phyloP scores from a whole-genome alignment of 2,329 filamentous ascomycete genomes.

The Pseudocercospora vitis region DNA sequence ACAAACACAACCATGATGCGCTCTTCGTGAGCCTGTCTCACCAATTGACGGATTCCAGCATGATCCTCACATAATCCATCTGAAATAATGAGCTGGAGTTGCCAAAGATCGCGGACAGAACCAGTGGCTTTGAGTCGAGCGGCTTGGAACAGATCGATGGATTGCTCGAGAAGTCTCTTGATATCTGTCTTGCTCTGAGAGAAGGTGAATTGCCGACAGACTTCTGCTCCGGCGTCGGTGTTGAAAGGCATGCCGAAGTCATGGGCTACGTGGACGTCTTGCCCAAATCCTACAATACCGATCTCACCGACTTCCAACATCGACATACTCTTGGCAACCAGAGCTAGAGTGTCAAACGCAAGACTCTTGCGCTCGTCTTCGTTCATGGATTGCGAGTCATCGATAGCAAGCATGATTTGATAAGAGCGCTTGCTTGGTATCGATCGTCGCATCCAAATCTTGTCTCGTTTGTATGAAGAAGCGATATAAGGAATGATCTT shows the following conservation, averaged over 20 bases:
- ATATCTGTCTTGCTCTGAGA: constrained; percentile 85
- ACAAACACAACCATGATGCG: constrained; percentile 98
- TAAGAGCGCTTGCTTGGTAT: constrained; percentile 92
- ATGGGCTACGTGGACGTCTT: constrained; percentile 79
- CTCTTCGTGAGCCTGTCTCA: constrained; percentile 86
- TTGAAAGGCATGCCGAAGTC: constrained; percentile 80
- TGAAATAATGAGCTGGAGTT: constrained; percentile 87
- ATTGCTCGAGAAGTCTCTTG: constrained; percentile 70
- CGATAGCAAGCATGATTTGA: constrained; percentile 95
- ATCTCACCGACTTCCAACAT: constrained; percentile 96
- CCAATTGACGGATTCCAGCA: constrained; percentile 74
- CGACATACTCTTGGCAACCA: constrained; percentile 80
- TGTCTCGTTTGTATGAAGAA: constrained; percentile 96
- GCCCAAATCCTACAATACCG: constrained; percentile 86
- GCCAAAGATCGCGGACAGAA: constrained; percentile 76
- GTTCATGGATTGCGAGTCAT: constrained; percentile 93
- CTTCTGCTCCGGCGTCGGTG: constrained; percentile 75
- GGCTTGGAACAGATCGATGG: constrained; percentile 76
- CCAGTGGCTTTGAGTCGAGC: constrained; percentile 63
- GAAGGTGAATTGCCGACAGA: constrained; percentile 83
- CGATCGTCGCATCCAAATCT: constrained; percentile 97
- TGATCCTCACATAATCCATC: constrained; percentile 93
- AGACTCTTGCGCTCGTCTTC: constrained; percentile 74
- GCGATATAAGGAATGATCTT: constrained; percentile 99
- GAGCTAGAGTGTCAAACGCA: constrained; percentile 89